Evolutionary conservation across 148 eudicot genomes (phyloP).

Genomic region (Rhododendron williamsianum): DNA sequence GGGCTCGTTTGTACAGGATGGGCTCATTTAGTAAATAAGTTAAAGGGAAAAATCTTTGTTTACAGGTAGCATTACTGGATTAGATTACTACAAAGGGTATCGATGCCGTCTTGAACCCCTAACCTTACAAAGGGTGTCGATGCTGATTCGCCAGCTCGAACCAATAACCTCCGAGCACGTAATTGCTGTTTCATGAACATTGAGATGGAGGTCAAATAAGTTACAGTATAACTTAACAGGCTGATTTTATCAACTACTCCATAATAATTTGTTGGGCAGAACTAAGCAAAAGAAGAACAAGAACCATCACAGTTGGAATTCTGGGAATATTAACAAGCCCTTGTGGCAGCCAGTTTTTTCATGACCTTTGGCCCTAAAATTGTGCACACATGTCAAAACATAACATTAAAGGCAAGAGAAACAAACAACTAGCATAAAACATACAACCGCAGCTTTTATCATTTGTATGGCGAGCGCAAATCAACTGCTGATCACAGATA

Average conservation of each 20-base stretch:
- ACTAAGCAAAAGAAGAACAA: not conserved
- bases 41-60: too few species aligned
- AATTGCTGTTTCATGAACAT: not conserved
- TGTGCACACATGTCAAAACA: not conserved
- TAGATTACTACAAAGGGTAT: too few species aligned
- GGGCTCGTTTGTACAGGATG: not conserved
- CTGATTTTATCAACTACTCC: not conserved
- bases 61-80: not conserved
- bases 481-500: not conserved
- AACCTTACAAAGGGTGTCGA: not conserved
- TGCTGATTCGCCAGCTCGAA: not conserved
- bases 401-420: not conserved
- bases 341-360: not conserved
- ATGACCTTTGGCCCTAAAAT: slow-evolving; percentile 1
- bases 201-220: not conserved
- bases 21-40: too few species aligned
- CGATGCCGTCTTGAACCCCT: not conserved
- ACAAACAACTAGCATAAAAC: not conserved
- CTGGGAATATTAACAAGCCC: not conserved
- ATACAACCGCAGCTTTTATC: not conserved
- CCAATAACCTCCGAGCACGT: not conserved
- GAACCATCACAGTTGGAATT: not conserved
- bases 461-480: not conserved
- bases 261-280: not conserved
- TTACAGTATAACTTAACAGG: not conserved